These are phyloP conservation scores for Oryza meridionalis DNA, from an alignment of 176 grass and related monocot genomes.

Conservation along the genomic window DNA sequence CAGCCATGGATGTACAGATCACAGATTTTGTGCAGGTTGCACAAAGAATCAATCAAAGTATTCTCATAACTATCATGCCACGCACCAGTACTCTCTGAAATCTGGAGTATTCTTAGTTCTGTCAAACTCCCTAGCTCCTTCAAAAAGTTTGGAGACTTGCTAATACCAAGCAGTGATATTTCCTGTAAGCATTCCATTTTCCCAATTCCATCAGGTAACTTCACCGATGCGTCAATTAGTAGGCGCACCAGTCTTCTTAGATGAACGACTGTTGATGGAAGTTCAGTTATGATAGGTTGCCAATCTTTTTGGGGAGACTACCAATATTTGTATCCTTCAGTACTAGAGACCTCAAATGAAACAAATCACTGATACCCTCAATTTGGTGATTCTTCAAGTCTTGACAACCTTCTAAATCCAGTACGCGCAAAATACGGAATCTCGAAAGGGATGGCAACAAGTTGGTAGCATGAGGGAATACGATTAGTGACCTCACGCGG, in stretches of 20 bases:
- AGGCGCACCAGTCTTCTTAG: background rate
- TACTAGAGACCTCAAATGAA: conserved; percentile 34
- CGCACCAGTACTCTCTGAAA: background rate
- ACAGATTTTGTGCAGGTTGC: background rate
- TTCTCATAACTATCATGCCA: conserved; percentile 4
- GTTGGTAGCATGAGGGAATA: conserved; percentile 10
- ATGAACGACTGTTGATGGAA: conserved; percentile 8
- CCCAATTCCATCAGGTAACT: conserved; percentile 26
- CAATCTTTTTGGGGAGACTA: background rate
- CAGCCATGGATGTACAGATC: background rate
- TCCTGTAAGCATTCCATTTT: conserved; percentile 11
- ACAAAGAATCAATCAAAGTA: background rate
- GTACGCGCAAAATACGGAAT: conserved; percentile 7
- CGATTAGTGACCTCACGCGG: conserved; percentile 17
- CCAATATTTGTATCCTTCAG: conserved; percentile 22
- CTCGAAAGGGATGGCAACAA: conserved; percentile 21
- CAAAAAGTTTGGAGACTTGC: background rate
- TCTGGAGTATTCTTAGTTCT: background rate
- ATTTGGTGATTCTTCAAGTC: conserved; percentile 1
- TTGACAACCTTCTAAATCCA: conserved; percentile 34
- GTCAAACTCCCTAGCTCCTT: conserved; percentile 3
- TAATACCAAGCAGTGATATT: background rate
- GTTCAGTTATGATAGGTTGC: background rate
- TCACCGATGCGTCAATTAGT: background rate
- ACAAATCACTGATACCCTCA: background rate